Base-by-base conservation (phyloP, 2,329 filamentous ascomycete genomes). In the Knufia petricola region DNA sequence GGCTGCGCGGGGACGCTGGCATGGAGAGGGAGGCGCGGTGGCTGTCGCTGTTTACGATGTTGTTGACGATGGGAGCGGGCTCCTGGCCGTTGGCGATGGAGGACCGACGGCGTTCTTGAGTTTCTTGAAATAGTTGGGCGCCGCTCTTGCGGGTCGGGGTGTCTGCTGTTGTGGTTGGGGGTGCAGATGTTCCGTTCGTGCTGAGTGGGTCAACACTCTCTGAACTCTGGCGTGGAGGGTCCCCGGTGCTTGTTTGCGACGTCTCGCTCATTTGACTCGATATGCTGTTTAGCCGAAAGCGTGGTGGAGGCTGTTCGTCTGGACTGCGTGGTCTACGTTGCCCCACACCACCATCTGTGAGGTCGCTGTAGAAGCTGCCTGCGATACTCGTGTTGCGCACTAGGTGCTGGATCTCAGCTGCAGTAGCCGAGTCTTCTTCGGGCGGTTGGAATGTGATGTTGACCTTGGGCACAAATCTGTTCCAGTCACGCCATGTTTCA, bases 401-500 rank as follows among this genome's bases (percentile, higher is more conserved):
- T 12, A 59, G 36, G 49, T 59, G 51, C 42, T 55, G 53, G 21
- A 59, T 55, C 32, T 59, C 56, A 28, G 56, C 50, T 4, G 51
- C 12, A 8, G 53, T 50, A 24, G 45, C 30, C 23, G 52, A 42
- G 36, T 54, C 52, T 13, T 56, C 48, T 19, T 57, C 53, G 34
- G 57, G 36, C 49, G 69, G 63, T 24, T 72, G 70, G 31, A 64
- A 62, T 38, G 63, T 67, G 54, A 75, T 68, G n/a, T 64, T 66
- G 3, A 72, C 69, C 20, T 62, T 61, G 2, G 69, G 66, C 4
- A 70, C 62, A 56, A 73, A 74, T 4, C 61, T 61, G 54, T 73
- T 74, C 72, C 72, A 75, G 40, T 64, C 56, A 19, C 65, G 63
- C 66, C 67, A 74, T 44, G 65, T 68, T 19, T 68, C 66, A 23